phyloP scores from a whole-genome alignment of 2,329 filamentous ascomycete genomes.

The Ascochyta fabae region DNA sequence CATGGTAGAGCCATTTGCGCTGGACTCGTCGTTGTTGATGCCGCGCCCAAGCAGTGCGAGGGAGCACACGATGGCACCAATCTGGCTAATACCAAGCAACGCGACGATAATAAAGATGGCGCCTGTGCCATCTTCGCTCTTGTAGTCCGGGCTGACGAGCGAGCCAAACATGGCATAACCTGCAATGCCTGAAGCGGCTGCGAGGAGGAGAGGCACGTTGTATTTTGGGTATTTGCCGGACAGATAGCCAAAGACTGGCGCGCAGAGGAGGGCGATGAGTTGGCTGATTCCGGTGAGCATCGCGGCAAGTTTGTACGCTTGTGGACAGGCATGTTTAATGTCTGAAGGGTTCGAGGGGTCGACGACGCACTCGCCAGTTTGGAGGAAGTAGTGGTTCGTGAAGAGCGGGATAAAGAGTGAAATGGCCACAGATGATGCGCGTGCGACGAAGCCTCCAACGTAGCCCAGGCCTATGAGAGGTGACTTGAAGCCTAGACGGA shows the following conservation, averaged over 20 bases:
- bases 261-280: conserved; percentile 80
- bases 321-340: conserved; percentile 82
- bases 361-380: conserved; percentile 75
- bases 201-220: conserved; percentile 76
- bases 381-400: conserved; percentile 88
- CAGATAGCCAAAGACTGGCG: conserved; percentile 85
- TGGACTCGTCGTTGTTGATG: conserved; percentile 63
- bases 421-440: conserved; percentile 93
- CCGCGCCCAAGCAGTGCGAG: conserved; percentile 86
- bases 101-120: conserved; percentile 78
- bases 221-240: conserved; percentile 69
- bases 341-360: conserved; percentile 58
- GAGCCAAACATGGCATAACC: conserved; percentile 80
- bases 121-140: conserved; percentile 70
- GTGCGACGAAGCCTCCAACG: conserved; percentile 90
- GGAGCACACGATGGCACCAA: conserved; percentile 94
- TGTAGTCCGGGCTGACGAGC: conserved; percentile 78
- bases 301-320: conserved; percentile 86
- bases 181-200: conserved; percentile 74
- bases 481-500: conserved; percentile 73
- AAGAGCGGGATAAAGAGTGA: conserved; percentile 93
- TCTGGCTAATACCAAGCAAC: conserved; percentile 89
- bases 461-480: conserved; percentile 85
- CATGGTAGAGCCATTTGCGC: conserved; percentile 8
- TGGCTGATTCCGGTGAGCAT: conserved; percentile 90